These are phyloP conservation scores for Capsicum chinense DNA, from an alignment of 257 asterid genomes.

Conservation along the genomic window DNA sequence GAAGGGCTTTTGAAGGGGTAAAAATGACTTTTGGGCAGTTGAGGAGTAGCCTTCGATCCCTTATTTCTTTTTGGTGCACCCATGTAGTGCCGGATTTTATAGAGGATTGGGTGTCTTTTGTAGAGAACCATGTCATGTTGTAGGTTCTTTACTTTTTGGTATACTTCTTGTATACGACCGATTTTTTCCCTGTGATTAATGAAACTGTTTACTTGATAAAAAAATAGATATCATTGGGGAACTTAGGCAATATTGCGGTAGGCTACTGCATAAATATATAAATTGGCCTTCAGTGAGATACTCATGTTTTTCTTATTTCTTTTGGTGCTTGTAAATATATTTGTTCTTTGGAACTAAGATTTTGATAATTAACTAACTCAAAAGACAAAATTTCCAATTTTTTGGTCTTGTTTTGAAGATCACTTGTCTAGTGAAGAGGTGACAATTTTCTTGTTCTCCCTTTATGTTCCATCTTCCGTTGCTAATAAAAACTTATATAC, in stretches of 20 bases:
- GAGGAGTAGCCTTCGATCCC: too few species aligned
- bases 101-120: too few species aligned
- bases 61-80: too few species aligned
- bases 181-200: too few species aligned
- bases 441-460: neutral
- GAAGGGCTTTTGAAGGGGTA: too few species aligned
- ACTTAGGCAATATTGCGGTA: neutral
- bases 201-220: too few species aligned
- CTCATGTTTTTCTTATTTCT: neutral
- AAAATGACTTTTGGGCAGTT: too few species aligned
- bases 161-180: too few species aligned
- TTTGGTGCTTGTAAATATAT: constrained; percentile 3
- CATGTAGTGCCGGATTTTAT: too few species aligned
- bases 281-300: neutral
- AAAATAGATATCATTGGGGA: too few species aligned
- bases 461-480: neutral
- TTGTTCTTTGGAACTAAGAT: neutral
- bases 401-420: constrained; percentile 9
- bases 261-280: neutral
- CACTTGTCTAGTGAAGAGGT: neutral
- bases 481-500: neutral
- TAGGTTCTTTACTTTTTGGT: too few species aligned
- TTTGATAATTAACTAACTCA: constrained; percentile 1
- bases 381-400: constrained; percentile 7
- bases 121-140: too few species aligned